Conservation (phyloP, 352 stramenopile species). For the Aphanomyces astaci region DNA sequence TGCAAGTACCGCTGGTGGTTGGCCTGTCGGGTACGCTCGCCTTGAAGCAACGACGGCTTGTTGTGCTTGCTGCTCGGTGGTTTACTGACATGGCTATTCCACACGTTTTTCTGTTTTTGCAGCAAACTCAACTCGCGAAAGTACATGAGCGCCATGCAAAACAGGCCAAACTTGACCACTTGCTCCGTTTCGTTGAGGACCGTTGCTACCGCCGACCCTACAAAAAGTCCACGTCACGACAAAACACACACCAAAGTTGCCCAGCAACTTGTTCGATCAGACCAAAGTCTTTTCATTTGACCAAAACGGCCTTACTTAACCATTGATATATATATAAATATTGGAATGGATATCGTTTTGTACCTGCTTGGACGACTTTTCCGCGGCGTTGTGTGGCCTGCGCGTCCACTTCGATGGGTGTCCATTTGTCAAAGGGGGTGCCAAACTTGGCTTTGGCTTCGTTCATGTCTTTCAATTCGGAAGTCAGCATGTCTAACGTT, state of each 20-base stretch:
- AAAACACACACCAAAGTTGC: no score
- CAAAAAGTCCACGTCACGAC: no score
- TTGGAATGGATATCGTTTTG: no score
- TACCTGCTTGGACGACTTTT: conserved; percentile 48
- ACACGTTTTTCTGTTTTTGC: conserved; percentile 73
- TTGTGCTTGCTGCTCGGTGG: conserved; percentile 12
- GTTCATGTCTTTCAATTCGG: conserved; percentile 4
- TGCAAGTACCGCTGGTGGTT: not conserved
- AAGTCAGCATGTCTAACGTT: not conserved
- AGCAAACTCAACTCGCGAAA: conserved; percentile 88
- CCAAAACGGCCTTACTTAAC: no score
- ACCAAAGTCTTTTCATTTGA: no score
- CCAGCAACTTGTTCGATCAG: no score
- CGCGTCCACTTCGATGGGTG: conserved; percentile 59
- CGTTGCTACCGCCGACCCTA: conserved; percentile 55
- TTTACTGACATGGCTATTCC: conserved; percentile 31
- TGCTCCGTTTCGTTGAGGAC: conserved; percentile 81
- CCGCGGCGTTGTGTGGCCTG: conserved; percentile 38
- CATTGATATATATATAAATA: no score
- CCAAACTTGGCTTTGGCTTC: conserved; percentile 24
- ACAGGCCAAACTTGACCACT: conserved; percentile 93
- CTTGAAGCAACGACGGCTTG: conserved; percentile 41
- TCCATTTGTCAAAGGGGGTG: conserved; percentile 58
- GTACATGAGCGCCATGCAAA: conserved; percentile 95
- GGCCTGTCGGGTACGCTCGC: conserved; percentile 30